Conservation (phyloP, 139 green algal species). For the Medakamo hakoo region DNA sequence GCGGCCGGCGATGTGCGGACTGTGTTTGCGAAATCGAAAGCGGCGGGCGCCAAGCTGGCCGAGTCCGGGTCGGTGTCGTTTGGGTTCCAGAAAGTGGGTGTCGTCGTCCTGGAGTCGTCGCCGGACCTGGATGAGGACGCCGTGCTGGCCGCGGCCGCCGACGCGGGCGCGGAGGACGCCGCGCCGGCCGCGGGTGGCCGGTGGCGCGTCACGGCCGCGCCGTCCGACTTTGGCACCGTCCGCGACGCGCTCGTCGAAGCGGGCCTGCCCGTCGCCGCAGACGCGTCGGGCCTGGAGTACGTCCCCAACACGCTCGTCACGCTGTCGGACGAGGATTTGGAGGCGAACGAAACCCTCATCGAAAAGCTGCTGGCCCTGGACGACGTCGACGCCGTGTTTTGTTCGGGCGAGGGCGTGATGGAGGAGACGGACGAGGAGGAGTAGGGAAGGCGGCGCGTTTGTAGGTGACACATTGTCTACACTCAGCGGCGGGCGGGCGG, state of each 20-base stretch:
- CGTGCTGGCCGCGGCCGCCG: slow-evolving; percentile 1
- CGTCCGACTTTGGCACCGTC: slow-evolving; percentile 22
- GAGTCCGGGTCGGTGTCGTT: background rate
- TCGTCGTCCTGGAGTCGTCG: background rate
- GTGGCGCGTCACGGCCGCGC: background rate
- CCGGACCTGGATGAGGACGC: no score
- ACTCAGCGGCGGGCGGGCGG: no score
- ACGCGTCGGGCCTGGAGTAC: slow-evolving; percentile 6
- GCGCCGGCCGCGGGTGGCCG: slow-evolving; percentile 12
- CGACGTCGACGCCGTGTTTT: slow-evolving; percentile 81
- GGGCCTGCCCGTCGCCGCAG: background rate
- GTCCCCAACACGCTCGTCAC: slow-evolving; percentile 1
- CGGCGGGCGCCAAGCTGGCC: slow-evolving; percentile 9
- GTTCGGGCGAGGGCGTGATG: background rate
- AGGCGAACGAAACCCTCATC: slow-evolving; percentile 57
- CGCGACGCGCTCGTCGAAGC: background rate
- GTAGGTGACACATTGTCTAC: no score
- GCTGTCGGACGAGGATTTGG: slow-evolving; percentile 40
- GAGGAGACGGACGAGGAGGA: background rate
- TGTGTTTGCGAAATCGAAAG: slow-evolving; percentile 9
- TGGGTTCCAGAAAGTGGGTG: slow-evolving; percentile 3
- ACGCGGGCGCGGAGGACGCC: slow-evolving; percentile 34
- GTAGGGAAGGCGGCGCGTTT: background rate
- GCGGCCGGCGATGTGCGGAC: slow-evolving; percentile 4
- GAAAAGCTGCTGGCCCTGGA: slow-evolving; percentile 78